These are phyloP conservation scores for Pythium brassicae DNA, from an alignment of 352 stramenopile genomes.

Conservation along the genomic window DNA sequence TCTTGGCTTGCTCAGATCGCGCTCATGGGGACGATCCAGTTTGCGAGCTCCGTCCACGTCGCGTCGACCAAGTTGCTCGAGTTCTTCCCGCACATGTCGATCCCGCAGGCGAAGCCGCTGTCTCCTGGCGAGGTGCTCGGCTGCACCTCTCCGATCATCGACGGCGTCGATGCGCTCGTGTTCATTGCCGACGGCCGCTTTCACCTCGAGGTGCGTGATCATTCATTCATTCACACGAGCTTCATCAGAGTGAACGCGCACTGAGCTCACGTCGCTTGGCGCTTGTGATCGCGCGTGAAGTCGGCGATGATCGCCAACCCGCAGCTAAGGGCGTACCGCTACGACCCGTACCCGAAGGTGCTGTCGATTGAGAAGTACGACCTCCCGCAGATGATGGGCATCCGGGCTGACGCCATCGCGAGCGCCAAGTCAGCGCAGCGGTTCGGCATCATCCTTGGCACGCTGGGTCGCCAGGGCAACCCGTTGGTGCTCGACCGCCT, in stretches of 20 bases:
- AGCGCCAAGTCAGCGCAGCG: conserved; percentile 73
- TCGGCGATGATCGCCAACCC: conserved; percentile 99
- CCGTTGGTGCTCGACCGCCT: conserved; percentile 94
- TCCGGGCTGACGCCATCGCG: conserved; percentile 84
- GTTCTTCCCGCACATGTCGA: conserved; percentile 77
- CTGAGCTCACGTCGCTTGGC: not conserved
- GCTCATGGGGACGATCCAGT: conserved; percentile 96
- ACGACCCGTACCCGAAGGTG: conserved; percentile 98
- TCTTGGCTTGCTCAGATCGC: conserved; percentile 51
- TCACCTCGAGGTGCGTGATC: conserved; percentile 91
- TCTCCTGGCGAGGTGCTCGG: conserved; percentile 98
- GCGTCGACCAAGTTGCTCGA: conserved; percentile 67
- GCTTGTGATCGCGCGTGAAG: not conserved
- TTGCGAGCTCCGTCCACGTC: conserved; percentile 89
- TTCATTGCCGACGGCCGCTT: conserved; percentile 99
- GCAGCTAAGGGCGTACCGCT: conserved; percentile 92
- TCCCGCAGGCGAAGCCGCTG: conserved; percentile 97
- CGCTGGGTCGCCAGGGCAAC: conserved; percentile 97
- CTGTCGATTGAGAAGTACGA: conserved; percentile 98
- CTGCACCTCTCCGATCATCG: conserved; percentile 95
- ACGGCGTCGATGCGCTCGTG: conserved; percentile 91
- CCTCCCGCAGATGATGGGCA: conserved; percentile 92
- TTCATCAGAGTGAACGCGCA: not conserved
- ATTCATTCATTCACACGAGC: not conserved
- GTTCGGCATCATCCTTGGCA: conserved; percentile 98